phyloP scores from a whole-genome alignment of 2,329 filamentous ascomycete genomes.

The Fusarium sp. region DNA sequence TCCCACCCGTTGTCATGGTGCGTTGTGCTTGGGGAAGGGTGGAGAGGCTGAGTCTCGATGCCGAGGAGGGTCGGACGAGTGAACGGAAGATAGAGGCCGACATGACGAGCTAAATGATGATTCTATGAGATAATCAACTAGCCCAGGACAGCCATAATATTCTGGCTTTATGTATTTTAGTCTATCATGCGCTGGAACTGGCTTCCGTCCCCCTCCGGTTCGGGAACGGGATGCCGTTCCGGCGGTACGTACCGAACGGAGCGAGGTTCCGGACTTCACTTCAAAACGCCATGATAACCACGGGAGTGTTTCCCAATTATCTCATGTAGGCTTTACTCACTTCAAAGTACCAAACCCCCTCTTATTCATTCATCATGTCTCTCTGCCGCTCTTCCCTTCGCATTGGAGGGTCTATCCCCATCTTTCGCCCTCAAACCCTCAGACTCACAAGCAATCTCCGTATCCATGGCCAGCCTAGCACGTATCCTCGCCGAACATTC shows the following conservation, averaged over 20 bases:
- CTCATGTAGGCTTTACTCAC: not conserved
- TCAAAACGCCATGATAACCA: not conserved
- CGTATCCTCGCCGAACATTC: not conserved
- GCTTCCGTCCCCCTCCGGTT: not conserved
- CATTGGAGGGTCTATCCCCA: not conserved
- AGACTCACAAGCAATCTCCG: not conserved
- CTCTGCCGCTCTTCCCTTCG: not conserved
- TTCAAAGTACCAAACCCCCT: not conserved
- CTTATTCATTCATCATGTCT: not conserved
- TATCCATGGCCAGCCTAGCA: not conserved
- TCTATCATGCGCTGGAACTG: not conserved
- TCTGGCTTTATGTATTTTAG: not conserved
- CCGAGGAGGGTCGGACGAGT: not conserved
- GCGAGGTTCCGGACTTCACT: conserved; percentile 3
- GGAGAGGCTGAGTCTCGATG: not conserved
- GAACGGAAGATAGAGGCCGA: not conserved
- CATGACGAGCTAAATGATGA: not conserved
- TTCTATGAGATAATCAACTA: too few relatives aligned
- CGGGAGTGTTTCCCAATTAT: not conserved
- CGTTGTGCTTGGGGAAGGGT: not conserved
- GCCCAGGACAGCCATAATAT: too few relatives aligned
- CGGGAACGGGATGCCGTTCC: conserved; percentile 15
- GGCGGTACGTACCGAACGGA: conserved; percentile 9
- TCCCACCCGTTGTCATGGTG: conserved; percentile 8
- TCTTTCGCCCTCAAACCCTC: not conserved